Evolutionary conservation across 75 land plant genomes (phyloP).

Genomic region (Picea glauca): DNA sequence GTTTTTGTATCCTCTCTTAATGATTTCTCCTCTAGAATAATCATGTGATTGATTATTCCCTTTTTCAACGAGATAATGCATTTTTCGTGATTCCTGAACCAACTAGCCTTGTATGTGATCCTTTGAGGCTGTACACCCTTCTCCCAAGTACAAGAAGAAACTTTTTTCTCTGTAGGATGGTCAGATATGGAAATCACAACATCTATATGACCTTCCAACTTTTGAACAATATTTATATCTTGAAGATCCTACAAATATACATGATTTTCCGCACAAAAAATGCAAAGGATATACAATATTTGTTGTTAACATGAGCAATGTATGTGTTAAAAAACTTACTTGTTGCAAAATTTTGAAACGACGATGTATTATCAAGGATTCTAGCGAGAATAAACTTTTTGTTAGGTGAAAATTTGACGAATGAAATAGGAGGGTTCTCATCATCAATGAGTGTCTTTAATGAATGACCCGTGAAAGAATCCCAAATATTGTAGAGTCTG

Average conservation of each 20-base stretch:
- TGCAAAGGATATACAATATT: conserved; percentile 41
- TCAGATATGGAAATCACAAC: conserved; percentile 50
- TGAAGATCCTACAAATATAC: conserved; percentile 67
- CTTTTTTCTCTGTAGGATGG: conserved; percentile 58
- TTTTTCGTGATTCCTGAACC: too few species aligned
- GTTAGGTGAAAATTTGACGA: conserved; percentile 80
- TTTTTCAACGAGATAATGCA: too few species aligned
- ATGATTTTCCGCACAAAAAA: conserved; percentile 53
- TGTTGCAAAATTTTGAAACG: conserved; percentile 47
- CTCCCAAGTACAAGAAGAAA: conserved; percentile 56
- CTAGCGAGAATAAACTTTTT: conserved; percentile 73
- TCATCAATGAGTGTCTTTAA: conserved; percentile 82
- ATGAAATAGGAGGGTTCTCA: conserved; percentile 82
- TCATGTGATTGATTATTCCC: too few species aligned
- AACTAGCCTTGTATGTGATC: too few species aligned
- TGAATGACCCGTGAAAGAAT: conserved; percentile 54
- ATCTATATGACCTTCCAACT: conserved; percentile 58
- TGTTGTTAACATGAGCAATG: conserved; percentile 40
- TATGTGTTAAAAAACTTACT: conserved; percentile 54
- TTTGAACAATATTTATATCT: not conserved
- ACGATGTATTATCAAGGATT: conserved; percentile 58
- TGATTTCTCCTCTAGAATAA: too few species aligned
- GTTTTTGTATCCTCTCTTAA: too few species aligned
- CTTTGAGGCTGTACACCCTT: not conserved
- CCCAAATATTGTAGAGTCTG: conserved; percentile 70